A percentile compares a stretch with the other conserved stretches of the same genome.
phyloP scores from a whole-genome alignment of 306 rosid genomes.

The Quercus berberidifolia region DNA sequence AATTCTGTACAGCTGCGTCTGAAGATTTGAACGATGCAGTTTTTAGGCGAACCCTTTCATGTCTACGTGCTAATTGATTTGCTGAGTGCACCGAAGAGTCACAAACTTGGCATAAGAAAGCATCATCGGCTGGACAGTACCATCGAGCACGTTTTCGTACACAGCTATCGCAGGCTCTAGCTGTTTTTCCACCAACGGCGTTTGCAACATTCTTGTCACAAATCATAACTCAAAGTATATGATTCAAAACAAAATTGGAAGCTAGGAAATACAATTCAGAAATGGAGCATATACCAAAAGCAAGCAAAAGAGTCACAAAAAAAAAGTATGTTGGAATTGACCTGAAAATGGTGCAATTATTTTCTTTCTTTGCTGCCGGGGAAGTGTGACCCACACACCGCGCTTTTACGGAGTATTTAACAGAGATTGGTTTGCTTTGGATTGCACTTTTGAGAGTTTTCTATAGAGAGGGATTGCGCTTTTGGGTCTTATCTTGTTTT shows the following conservation, averaged over 20 bases:
- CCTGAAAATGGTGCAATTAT: constrained; percentile 2
- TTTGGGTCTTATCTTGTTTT: constrained; percentile 59
- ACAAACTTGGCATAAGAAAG: constrained; percentile 80
- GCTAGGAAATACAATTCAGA: too few species aligned
- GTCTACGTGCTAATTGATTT: constrained; percentile 67
- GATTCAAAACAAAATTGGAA: constrained; percentile 8
- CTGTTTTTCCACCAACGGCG: constrained; percentile 73
- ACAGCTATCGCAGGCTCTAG: constrained; percentile 90
- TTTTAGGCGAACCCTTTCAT: constrained; percentile 62
- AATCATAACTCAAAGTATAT: constrained; percentile 12
- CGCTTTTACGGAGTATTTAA: constrained; percentile 57
- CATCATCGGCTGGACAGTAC: constrained; percentile 98
- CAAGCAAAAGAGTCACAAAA: neutral
- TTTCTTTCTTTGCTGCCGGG: neutral
- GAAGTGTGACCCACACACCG: constrained; percentile 46
- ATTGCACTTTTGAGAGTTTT: constrained; percentile 42
- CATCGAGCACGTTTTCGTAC: constrained; percentile 82
- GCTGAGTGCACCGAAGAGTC: constrained; percentile 89
- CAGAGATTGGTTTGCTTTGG: constrained; percentile 4
- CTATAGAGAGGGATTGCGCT: constrained; percentile 23
- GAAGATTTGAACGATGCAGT: constrained; percentile 40
- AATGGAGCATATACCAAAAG: neutral
- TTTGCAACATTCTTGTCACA: constrained; percentile 39
- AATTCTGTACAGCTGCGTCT: neutral
- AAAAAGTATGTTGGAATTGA: neutral